Evolutionary conservation across 2,329 filamentous ascomycete species (phyloP).

Genomic region (Paraphoma chrysanthemicola): DNA sequence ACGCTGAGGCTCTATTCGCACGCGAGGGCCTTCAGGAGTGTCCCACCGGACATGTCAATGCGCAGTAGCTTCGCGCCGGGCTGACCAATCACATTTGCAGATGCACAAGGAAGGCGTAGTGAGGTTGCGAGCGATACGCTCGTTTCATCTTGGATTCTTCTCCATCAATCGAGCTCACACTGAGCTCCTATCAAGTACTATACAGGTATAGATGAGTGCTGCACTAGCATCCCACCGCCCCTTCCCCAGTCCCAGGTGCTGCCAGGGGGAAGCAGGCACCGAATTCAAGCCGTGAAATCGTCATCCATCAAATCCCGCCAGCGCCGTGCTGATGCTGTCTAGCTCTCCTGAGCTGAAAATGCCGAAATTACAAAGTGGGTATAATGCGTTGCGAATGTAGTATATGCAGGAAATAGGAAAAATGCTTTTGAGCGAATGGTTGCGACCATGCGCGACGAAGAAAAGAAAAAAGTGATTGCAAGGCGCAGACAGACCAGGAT

Average conservation of each 20-base stretch:
- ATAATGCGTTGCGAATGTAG: conserved; percentile 45
- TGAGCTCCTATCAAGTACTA: conserved; percentile 33
- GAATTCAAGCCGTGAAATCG: conserved; percentile 24
- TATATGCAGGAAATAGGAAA: conserved; percentile 44
- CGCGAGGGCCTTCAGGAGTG: too few relatives aligned
- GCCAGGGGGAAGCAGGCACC: conserved; percentile 17
- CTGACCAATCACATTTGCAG: conserved; percentile 25
- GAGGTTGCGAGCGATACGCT: conserved; percentile 31
- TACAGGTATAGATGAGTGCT: conserved; percentile 41
- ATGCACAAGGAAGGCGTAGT: conserved; percentile 19
- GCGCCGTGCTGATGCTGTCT: conserved; percentile 33
- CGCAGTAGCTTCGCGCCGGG: too few relatives aligned
- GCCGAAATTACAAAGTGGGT: conserved; percentile 50
- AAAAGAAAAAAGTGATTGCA: conserved; percentile 31
- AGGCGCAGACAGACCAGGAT: conserved; percentile 45
- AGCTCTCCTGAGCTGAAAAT: conserved; percentile 27
- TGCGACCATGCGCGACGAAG: conserved; percentile 18
- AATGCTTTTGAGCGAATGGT: conserved; percentile 29
- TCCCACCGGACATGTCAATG: too few relatives aligned
- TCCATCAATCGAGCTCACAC: conserved; percentile 18
- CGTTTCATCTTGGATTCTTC: conserved; percentile 30
- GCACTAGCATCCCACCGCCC: conserved; percentile 41
- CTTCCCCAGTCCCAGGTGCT: conserved; percentile 19
- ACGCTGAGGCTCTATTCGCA: too few relatives aligned
- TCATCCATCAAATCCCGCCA: conserved; percentile 36